Evolutionary conservation across 495 filamentous ascomycete genomes (phyloP), one percentile per base, ranked within the genome.

Genomic region (Friedmanniomyces simplex): DNA sequence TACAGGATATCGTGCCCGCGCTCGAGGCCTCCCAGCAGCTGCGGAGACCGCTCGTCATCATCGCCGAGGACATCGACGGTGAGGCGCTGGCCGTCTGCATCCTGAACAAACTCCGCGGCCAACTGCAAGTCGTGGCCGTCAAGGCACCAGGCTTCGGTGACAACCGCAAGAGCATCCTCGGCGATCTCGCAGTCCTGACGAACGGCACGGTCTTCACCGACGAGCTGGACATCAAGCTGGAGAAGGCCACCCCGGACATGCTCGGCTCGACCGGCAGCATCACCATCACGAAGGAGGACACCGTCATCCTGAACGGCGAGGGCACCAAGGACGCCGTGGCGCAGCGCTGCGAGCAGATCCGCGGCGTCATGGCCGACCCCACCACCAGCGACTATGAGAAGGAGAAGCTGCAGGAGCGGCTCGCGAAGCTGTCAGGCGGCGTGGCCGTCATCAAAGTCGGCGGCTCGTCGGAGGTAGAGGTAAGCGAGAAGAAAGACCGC

Each of bases 221-320:
- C 66, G 93, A 98, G 81, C 86, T 97, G 55, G 94, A 96, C 66
- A 81, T 96, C 72, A 98, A 98, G 81, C 87, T 97, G 42, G 93
- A 98, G 76, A 97, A 96, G 84, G 84, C 87, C 61, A 98, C 89
- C 45, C 76, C 84, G 53, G 93, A 98, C 61, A 89, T 95, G 83
- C 89, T 98, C 67, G 93, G 93, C 60, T 91, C 91, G 49, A 96
- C 91, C 62, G 93, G 93, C 63, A 88, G 91, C 57, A 96, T 98
- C 79, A 96, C 93, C 70, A 97, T 98, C 76, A 98, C 94, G 67
- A 98, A 98, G 82, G 93, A 98, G 75, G 93, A 98, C 74, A 98
- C 93, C 67, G 96, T 98, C 74, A 84, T 98, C 70, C 82, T 98
- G 57, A 98, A 98, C 74, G 93, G 93, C 50, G 93, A 97, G 67